Percentiles rank a stretch among this genome's conserved stretches.
Evolutionary conservation across 805 yeast species (phyloP).

Genomic region (Zygosaccharomyces bailii): DNA sequence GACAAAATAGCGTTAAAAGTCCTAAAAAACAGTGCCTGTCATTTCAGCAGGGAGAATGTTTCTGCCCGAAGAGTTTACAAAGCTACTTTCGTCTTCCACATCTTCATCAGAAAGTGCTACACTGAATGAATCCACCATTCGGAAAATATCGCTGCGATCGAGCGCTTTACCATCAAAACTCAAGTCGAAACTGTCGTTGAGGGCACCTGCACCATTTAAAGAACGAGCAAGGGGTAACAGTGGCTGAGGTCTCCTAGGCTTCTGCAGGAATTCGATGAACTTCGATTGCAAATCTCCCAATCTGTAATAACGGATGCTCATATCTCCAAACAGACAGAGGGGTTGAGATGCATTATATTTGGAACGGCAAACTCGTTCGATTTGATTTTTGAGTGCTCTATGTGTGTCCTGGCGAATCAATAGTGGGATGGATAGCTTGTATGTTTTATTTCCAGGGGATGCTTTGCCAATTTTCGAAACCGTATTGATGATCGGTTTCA

Average conservation of each 20-base stretch:
- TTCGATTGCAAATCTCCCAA: constrained; percentile 12
- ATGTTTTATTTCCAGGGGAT: constrained; percentile 7
- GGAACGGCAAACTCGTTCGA: constrained; percentile 12
- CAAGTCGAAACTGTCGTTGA: constrained; percentile 38
- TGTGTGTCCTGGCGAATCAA: constrained; percentile 7
- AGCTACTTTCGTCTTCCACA: constrained; percentile 20
- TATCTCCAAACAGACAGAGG: constrained; percentile 14
- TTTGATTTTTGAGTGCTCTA: constrained; percentile 10
- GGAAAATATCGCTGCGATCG: constrained; percentile 41
- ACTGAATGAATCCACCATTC: constrained; percentile 40
- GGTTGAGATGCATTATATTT: constrained; percentile 17
- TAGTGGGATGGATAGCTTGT: constrained; percentile 17
- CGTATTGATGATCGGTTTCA: constrained; percentile 18
- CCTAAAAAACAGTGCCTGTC: constrained; percentile 14
- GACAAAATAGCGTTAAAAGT: not conserved
- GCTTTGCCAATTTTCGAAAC: constrained; percentile 8
- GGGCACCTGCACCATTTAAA: constrained; percentile 17
- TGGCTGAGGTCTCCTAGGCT: constrained; percentile 8
- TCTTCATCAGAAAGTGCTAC: constrained; percentile 35
- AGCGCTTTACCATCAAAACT: constrained; percentile 47
- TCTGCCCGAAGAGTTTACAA: constrained; percentile 13
- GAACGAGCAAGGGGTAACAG: constrained; percentile 8
- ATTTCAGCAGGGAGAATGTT: constrained; percentile 21
- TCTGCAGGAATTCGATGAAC: constrained; percentile 6
- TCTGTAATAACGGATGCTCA: constrained; percentile 5